Conservation (phyloP, 306 rosid genomes). For the Acmispon strigosus region DNA sequence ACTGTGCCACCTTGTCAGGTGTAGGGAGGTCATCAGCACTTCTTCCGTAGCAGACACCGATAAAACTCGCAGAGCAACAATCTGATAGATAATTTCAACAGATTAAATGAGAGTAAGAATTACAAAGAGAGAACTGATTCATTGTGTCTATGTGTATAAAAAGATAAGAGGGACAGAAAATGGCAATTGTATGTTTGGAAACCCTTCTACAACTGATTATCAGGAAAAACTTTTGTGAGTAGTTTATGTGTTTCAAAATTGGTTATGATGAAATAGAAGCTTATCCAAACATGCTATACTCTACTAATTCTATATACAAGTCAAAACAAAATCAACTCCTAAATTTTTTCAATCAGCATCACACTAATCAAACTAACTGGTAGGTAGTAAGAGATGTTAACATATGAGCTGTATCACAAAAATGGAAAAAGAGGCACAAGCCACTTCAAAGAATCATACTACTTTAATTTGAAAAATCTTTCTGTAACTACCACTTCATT, state of each 20-base stretch:
- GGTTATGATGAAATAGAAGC: neutral
- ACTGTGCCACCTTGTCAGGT: conserved; percentile 85
- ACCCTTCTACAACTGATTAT: neutral
- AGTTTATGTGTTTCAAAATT: neutral
- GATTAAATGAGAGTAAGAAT: neutral
- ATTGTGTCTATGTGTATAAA: too few species aligned
- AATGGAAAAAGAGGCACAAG: neutral
- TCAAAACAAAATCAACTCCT: neutral
- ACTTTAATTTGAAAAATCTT: neutral
- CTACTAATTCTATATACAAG: neutral
- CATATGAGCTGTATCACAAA: neutral
- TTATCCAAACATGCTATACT: neutral
- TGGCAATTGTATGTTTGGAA: too few species aligned
- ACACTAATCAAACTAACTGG: neutral
- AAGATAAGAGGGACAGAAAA: too few species aligned
- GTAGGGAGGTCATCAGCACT: conserved; percentile 96
- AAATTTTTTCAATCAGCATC: neutral
- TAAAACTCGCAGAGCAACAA: conserved; percentile 64
- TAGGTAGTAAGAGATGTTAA: neutral
- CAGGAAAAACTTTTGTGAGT: too few species aligned
- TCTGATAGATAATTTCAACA: conserved; percentile 33
- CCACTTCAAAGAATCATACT: conserved; percentile 1
- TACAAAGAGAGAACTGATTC: neutral
- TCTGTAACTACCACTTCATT: neutral
- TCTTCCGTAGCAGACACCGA: conserved; percentile 96